phyloP scores from a whole-genome alignment of 164 flowering plant genomes.

The Kingdonia uniflora region DNA sequence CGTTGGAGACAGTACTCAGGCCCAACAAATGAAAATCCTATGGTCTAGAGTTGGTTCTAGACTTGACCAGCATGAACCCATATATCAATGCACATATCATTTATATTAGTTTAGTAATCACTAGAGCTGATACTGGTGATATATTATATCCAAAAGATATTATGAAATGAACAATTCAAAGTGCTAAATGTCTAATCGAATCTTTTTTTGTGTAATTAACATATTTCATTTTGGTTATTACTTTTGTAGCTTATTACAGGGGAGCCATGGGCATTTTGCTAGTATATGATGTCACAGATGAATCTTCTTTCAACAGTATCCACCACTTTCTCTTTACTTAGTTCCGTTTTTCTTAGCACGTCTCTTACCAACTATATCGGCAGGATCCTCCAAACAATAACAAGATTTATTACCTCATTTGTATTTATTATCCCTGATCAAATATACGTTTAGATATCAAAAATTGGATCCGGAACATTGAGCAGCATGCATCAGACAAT shows the following conservation, averaged over 20 bases:
- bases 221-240: constrained; percentile 1
- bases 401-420: not conserved
- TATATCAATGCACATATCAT: too few species aligned
- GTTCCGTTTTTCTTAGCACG: not conserved
- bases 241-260: constrained; percentile 36
- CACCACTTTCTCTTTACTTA: constrained; percentile 1
- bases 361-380: constrained; percentile 1
- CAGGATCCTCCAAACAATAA: not conserved
- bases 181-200: too few species aligned
- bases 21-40: too few species aligned
- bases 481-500: constrained; percentile 60
- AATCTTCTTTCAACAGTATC: constrained; percentile 47
- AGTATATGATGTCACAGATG: constrained; percentile 54
- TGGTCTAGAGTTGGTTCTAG: too few species aligned
- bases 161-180: too few species aligned
- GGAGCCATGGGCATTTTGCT: constrained; percentile 61
- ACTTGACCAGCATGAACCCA: too few species aligned
- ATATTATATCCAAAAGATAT: too few species aligned
- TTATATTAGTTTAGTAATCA: too few species aligned
- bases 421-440: constrained; percentile 13
- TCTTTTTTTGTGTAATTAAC: too few species aligned
- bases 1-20: too few species aligned
- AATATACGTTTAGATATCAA: constrained; percentile 37
- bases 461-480: constrained; percentile 72
- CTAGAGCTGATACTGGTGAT: too few species aligned